These are phyloP conservation scores for Tuber magnatum DNA, from an alignment of 495 filamentous ascomycete species.

Conservation along the genomic window DNA sequence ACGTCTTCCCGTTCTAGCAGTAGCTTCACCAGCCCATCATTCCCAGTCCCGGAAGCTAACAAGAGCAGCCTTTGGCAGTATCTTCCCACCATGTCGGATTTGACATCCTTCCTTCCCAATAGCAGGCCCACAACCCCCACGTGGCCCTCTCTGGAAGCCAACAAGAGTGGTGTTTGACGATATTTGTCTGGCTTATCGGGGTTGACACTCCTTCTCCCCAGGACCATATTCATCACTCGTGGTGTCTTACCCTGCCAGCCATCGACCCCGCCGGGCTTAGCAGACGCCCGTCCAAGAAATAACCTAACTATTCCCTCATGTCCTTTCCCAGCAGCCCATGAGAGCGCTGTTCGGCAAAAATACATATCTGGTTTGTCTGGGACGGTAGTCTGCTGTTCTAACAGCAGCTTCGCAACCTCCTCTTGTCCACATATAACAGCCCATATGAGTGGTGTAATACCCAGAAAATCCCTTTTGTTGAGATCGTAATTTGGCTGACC, in stretches of 20 bases:
- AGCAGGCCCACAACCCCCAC: not conserved
- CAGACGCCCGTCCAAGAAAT: not conserved
- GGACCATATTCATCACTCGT: not conserved
- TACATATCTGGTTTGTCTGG: not conserved
- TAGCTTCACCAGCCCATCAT: not conserved
- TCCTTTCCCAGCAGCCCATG: not conserved
- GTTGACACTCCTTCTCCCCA: not conserved
- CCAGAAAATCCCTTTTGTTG: not conserved
- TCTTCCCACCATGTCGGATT: not conserved
- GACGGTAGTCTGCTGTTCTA: not conserved
- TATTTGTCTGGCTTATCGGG: not conserved
- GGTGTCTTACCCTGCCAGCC: not conserved
- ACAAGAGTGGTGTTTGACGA: not conserved
- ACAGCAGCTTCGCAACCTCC: not conserved
- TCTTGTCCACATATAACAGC: not conserved
- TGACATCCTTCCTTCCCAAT: not conserved
- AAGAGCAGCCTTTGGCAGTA: not conserved
- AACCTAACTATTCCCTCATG: not conserved
- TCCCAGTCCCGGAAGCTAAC: not conserved
- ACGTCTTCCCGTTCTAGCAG: not conserved
- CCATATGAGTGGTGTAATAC: not conserved
- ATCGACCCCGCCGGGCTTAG: not conserved
- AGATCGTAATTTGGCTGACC: not conserved
- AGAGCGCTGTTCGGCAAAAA: not conserved
- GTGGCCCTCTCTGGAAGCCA: not conserved